Conservation (phyloP, 805 yeast species). For the Wickerhamomyces silvicola region DNA sequence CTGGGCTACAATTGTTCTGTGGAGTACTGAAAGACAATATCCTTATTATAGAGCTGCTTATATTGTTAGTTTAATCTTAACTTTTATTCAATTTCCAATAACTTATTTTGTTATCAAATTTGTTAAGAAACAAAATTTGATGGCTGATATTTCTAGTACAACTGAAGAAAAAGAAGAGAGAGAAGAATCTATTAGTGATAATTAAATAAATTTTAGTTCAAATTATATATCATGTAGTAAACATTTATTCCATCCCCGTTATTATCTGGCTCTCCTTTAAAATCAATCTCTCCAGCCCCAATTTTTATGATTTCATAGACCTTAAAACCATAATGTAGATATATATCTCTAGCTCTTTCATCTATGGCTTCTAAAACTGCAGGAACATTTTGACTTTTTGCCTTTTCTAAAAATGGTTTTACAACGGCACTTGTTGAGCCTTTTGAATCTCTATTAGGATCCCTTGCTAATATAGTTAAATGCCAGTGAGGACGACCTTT, state of each 20-base stretch:
- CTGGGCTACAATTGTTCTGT: slow-evolving; percentile 2
- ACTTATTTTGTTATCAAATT: not conserved
- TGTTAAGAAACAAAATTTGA: not conserved
- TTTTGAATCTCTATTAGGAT: slow-evolving; percentile 5
- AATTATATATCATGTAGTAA: slow-evolving; percentile 15
- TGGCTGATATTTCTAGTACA: not conserved
- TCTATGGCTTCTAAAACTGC: slow-evolving; percentile 15
- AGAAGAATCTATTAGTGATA: no score
- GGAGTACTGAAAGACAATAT: slow-evolving; percentile 1
- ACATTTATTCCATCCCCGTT: no score
- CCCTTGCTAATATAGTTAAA: slow-evolving; percentile 11
- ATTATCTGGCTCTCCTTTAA: no score
- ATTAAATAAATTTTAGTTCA: not conserved
- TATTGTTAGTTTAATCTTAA: not conserved
- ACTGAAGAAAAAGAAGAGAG: no score
- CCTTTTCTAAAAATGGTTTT: slow-evolving; percentile 15
- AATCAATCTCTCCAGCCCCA: slow-evolving; percentile 1
- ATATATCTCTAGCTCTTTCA: slow-evolving; percentile 13
- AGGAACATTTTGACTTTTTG: slow-evolving; percentile 9
- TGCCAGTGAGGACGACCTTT: slow-evolving; percentile 14
- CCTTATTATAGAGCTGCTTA: slow-evolving; percentile 2
- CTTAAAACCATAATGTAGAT: slow-evolving; percentile 11
- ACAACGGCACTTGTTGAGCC: slow-evolving; percentile 15
- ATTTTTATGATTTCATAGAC: not conserved
- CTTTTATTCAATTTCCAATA: slow-evolving; percentile 1